Base-by-base conservation (phyloP, 1,284 basidiomycete genomes). In the Apiotrichum brassicae region DNA sequence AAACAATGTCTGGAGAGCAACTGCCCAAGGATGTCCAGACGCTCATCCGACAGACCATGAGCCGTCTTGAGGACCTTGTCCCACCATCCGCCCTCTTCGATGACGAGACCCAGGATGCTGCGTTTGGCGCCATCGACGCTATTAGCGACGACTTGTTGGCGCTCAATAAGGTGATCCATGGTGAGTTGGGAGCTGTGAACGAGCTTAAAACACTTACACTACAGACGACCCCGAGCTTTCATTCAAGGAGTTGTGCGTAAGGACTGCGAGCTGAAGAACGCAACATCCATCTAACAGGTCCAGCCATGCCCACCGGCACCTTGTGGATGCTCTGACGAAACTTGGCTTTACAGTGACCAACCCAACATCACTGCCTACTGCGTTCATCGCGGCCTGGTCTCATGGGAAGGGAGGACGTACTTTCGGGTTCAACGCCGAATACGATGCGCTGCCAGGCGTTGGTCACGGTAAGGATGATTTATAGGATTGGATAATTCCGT, bases 151-250 rank as follows among this genome's bases (percentile, higher is more conserved):
- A 81, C 46, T 70, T 87, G 49, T 74, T 82, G 42, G 66, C 66
- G 39, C 70, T 87, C 18, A 86, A 82, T 63, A 66, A 85, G 23
- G 80, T 83, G 60, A 85, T 87, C 19, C 84, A 84, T 60, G 77
- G 56, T 61, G 32, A 4, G 51, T 44, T n/a, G n/a, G n/a, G n/a
- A n/a, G 28, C 28, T 30, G 9, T 30, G 28, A 30, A 30, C 3
- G 28, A 30, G 28, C 28, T 30, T 9, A 14, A 23, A 25, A 3
- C 9, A 12, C 12, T 40, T 6, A 34, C 25, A 28, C 38, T 49
- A 33, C 43, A 63, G 62, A 62, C 22, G 50, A 63, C 44, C 62
- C 63, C 3, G 63, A 65, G 48, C 49, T 63, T 19, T 49, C 48
- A 2, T 65, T 65, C 39, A 44, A 63, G 40, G 63, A 65, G 41